Evolutionary conservation across 371 early-diverging fungal species (phyloP).

Genomic region (Rhizopus microsporus): DNA sequence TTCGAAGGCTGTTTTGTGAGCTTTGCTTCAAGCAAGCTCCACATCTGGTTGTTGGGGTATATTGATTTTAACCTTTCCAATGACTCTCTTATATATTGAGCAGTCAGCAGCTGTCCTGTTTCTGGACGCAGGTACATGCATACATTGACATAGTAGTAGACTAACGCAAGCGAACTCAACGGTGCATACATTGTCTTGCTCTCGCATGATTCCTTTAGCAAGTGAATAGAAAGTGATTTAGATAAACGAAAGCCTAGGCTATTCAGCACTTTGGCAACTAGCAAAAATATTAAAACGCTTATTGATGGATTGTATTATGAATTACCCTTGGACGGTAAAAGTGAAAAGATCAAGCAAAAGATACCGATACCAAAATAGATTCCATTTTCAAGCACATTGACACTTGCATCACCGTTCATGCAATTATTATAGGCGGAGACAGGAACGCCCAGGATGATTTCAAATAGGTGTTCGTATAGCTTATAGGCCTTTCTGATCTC

Average conservation of each 20-base stretch:
- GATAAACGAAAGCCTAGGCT: constrained; percentile 26
- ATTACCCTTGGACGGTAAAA: constrained; percentile 35
- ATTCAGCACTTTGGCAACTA: constrained; percentile 26
- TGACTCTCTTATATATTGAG: constrained; percentile 13
- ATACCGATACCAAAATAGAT: constrained; percentile 37
- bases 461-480: constrained; percentile 32
- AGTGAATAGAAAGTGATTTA: constrained; percentile 13
- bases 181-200: constrained; percentile 28
- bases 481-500: constrained; percentile 34
- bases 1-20: constrained; percentile 15
- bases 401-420: not conserved
- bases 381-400: constrained; percentile 20
- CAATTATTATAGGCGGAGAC: not conserved
- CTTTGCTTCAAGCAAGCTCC: constrained; percentile 27
- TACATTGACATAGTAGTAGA: constrained; percentile 27
- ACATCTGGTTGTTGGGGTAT: constrained; percentile 22
- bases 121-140: constrained; percentile 26
- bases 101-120: constrained; percentile 12
- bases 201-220: constrained; percentile 18
- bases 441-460: constrained; percentile 6
- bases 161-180: constrained; percentile 20
- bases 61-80: constrained; percentile 19
- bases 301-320: not conserved
- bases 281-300: not conserved
- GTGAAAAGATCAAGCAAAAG: constrained; percentile 29